Base-by-base conservation (phyloP, 441 rosid species). In the Populus tomentosa region DNA sequence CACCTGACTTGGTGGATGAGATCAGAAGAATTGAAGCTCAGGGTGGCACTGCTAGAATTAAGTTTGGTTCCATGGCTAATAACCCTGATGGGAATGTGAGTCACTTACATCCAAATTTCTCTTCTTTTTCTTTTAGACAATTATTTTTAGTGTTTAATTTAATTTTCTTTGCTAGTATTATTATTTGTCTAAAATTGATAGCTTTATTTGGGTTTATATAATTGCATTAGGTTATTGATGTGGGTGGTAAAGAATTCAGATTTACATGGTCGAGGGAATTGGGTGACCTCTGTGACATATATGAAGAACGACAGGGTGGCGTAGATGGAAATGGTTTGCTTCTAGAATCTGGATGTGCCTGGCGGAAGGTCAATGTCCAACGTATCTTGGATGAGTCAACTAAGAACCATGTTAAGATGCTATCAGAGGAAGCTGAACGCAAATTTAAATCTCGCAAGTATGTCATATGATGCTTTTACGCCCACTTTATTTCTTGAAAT, bases 391-490 rank as follows among this genome's bases (percentile, higher is more conserved):
- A 97, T 32, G 99, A 97, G 87, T 93, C 98, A 63, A 90, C 94
- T 68, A 91, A 84, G 26, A 94, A 90, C 83, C 98, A 93, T 83
- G 92, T 97, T 81, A 97, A 97, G 89, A 97, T 83, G 98, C 91
- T 86, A 76, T 94, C 98, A 24, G 98, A 85, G 86, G 99, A 97
- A 88, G 98, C 98, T 85, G 97, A 92, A 67, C 96, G 92, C 82
- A 94, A 91, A 89, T 82, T 63, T 72, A 94, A 94, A 80, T 82
- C 91, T 72, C 96, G 98, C 86, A 93, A 93, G 99, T 97, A 88
- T 81, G 91, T 83, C 1, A 76, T 77, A 69, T 74, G 71, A 67
- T 38, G 32, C 61, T 56, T 74, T 67, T 32, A 59, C 14, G 62
- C 28, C 32, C 9, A 9, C 42, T 71, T 77, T 28, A 77, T 74